phyloP scores from a whole-genome alignment of 2,329 filamentous ascomycete genomes.

The Nemania serpens region DNA sequence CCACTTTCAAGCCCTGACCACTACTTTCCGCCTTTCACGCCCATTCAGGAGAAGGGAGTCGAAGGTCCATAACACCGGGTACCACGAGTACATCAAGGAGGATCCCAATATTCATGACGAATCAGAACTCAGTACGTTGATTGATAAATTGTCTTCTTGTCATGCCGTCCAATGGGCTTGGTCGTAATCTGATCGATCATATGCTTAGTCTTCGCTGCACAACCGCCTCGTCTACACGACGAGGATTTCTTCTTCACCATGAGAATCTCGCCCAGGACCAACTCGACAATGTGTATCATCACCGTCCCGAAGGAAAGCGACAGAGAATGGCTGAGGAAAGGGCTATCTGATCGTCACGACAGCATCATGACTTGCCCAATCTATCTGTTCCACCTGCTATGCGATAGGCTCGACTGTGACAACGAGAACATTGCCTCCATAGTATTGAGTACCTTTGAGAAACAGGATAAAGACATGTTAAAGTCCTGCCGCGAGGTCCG shows the following conservation, averaged over 20 bases:
- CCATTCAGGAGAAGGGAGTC: constrained; percentile 1
- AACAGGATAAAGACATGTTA: constrained; percentile 6
- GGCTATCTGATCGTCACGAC: background rate
- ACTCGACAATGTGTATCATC: constrained; percentile 17
- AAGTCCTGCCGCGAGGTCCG: background rate
- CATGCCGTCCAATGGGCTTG: background rate
- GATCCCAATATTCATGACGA: constrained; percentile 1
- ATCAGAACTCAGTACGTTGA: constrained; percentile 11
- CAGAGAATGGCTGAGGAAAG: constrained; percentile 4
- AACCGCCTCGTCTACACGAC: constrained; percentile 7
- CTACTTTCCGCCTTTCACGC: background rate
- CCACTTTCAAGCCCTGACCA: constrained; percentile 1
- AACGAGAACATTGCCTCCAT: constrained; percentile 1
- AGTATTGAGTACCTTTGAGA: constrained; percentile 8
- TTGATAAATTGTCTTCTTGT: constrained; percentile 3
- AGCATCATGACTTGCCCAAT: constrained; percentile 8
- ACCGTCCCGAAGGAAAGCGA: constrained; percentile 1
- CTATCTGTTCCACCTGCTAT: constrained; percentile 14
- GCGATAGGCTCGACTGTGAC: constrained; percentile 8
- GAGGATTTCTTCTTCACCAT: constrained; percentile 7
- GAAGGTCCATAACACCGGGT: too few species aligned
- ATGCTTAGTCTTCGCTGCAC: constrained; percentile 15
- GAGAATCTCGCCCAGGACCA: constrained; percentile 6
- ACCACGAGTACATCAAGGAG: constrained; percentile 12
- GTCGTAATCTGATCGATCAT: constrained; percentile 8